Evolutionary conservation across 495 filamentous ascomycete species (phyloP).

Genomic region (Talaromyces thailandensis): DNA sequence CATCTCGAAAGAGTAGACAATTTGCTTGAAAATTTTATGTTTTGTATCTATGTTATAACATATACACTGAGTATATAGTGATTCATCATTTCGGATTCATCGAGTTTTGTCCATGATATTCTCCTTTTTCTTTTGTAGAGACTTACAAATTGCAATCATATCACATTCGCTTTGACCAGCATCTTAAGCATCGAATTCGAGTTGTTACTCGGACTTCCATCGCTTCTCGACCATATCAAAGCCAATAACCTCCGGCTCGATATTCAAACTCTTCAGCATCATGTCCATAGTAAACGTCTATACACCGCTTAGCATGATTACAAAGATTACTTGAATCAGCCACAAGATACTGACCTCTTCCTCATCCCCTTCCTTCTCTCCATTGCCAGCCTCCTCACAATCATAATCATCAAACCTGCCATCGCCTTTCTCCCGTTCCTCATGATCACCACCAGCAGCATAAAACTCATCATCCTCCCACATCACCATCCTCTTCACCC

Average conservation of each 20-base stretch:
- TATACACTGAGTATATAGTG: constrained; percentile 1
- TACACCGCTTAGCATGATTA: constrained; percentile 3
- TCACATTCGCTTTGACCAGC: neutral
- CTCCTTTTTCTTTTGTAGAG: neutral
- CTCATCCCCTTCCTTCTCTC: constrained; percentile 16
- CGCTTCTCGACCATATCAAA: constrained; percentile 45
- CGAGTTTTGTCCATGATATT: neutral
- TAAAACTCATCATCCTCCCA: constrained; percentile 2
- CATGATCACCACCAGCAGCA: neutral
- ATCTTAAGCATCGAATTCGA: neutral
- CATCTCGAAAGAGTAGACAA: constrained; percentile 20
- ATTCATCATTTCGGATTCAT: neutral
- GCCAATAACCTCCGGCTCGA: constrained; percentile 55
- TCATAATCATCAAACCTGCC: constrained; percentile 15
- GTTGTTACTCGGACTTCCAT: constrained; percentile 29
- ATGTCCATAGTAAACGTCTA: constrained; percentile 62
- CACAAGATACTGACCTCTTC: constrained; percentile 28
- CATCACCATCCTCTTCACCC: constrained; percentile 5
- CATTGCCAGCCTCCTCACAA: constrained; percentile 20
- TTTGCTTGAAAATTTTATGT: neutral
- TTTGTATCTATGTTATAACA: neutral
- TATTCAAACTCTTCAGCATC: constrained; percentile 61
- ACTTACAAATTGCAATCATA: neutral
- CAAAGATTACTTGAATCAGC: constrained; percentile 7
- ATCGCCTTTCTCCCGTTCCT: neutral